Evolutionary conservation across 1,284 basidiomycete genomes (phyloP).

Genomic region (Marasmius sp.): DNA sequence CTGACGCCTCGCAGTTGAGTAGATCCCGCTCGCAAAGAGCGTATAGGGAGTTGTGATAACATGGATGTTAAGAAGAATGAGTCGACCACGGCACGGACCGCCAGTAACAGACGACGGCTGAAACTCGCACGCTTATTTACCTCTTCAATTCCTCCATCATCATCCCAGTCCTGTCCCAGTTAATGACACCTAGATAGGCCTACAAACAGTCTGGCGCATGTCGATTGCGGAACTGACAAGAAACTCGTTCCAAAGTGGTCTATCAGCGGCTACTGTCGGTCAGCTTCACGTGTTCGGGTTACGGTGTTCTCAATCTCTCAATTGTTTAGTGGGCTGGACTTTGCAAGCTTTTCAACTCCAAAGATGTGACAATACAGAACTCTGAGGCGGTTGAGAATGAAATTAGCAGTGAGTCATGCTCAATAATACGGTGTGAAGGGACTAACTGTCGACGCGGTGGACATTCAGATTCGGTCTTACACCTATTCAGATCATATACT

Average conservation of each 20-base stretch:
- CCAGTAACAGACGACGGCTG: neutral
- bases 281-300: neutral
- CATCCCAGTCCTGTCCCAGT: neutral
- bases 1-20: constrained; percentile 39
- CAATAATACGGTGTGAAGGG: neutral
- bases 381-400: constrained; percentile 38
- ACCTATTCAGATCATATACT: constrained; percentile 63
- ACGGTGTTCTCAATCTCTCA: constrained; percentile 8
- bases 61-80: neutral
- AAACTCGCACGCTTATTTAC: neutral
- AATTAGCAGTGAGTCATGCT: constrained; percentile 46
- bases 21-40: constrained; percentile 35
- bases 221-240: constrained; percentile 65
- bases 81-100: too few relatives aligned
- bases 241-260: constrained; percentile 69
- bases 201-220: constrained; percentile 38
- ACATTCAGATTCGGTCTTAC: constrained; percentile 60
- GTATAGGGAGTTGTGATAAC: constrained; percentile 35
- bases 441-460: neutral
- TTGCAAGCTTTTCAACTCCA: constrained; percentile 59
- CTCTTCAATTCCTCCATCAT: neutral
- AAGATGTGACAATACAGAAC: constrained; percentile 39
- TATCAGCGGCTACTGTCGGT: constrained; percentile 59
- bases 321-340: constrained; percentile 58
- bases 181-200: neutral